Conservation (phyloP, 148 eudicot species). For the Oxyria digyna region DNA sequence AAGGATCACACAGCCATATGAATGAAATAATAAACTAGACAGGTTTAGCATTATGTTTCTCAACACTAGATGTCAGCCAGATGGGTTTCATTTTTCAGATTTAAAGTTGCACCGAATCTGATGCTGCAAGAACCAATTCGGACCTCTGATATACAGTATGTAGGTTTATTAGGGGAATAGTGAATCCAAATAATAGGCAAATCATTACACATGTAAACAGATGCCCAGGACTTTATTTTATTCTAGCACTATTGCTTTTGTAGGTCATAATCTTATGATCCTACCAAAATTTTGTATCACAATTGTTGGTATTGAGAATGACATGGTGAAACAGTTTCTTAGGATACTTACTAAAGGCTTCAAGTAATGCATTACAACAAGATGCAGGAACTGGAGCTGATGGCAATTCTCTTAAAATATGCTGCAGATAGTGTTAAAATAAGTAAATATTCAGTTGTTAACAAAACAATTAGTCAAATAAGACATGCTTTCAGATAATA, state of each 20-base stretch:
- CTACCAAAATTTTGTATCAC: not conserved
- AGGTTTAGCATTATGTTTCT: not conserved
- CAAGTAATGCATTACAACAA: slow-evolving; percentile 88
- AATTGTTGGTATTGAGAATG: not conserved
- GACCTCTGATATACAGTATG: not conserved
- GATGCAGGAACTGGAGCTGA: slow-evolving; percentile 97
- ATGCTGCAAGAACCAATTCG: not conserved
- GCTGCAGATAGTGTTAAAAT: slow-evolving; percentile 24
- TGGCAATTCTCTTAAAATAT: slow-evolving; percentile 80
- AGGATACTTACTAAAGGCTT: slow-evolving; percentile 71
- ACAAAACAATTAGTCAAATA: not conserved
- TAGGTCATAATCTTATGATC: not conserved
- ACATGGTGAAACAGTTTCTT: not conserved
- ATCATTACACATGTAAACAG: not conserved
- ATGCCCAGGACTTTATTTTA: not conserved
- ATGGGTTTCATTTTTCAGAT: not conserved
- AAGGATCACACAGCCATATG: not conserved
- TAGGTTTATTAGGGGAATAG: not conserved
- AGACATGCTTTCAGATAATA: not conserved
- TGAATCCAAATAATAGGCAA: not conserved
- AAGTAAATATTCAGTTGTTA: not conserved
- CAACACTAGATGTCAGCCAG: not conserved
- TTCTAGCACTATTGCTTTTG: not conserved
- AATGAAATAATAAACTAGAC: not conserved
- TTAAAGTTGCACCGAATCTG: not conserved